These are phyloP conservation scores for Panellus pusillus DNA, from an alignment of 768 basidiomycete genomes.

Conservation along the genomic window DNA sequence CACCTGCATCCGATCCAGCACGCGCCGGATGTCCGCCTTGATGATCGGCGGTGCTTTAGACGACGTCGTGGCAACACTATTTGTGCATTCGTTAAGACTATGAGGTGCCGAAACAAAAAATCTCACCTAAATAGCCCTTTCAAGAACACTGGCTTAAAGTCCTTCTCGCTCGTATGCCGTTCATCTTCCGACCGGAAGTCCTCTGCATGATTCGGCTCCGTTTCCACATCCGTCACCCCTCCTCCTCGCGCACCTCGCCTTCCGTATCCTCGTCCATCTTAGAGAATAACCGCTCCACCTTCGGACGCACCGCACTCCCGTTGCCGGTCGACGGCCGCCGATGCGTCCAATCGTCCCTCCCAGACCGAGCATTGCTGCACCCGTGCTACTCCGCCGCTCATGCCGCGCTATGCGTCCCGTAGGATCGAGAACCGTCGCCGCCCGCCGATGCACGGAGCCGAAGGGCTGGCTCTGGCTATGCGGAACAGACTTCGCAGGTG, in stretches of 20 bases:
- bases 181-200: conserved; percentile 51
- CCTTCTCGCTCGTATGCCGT: conserved; percentile 57
- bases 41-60: conserved; percentile 81
- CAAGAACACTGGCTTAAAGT: conserved; percentile 91
- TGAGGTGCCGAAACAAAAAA: conserved; percentile 1
- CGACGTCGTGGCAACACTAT: conserved; percentile 87
- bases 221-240: conserved; percentile 46
- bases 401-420: conserved; percentile 62
- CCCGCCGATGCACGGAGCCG: conserved; percentile 64
- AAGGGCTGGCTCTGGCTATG: conserved; percentile 42
- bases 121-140: conserved; percentile 92
- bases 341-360: conserved; percentile 64
- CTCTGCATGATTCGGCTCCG: conserved; percentile 30
- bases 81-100: conserved; percentile 25
- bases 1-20: conserved; percentile 93
- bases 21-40: conserved; percentile 80
- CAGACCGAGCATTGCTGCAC: conserved; percentile 51
- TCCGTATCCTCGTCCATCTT: conserved; percentile 51
- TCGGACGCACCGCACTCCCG: conserved; percentile 35
- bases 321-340: conserved; percentile 73
- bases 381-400: conserved; percentile 76
- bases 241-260: conserved; percentile 30
- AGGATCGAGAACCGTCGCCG: conserved; percentile 76
- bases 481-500: conserved; percentile 29
- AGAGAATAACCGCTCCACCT: conserved; percentile 51